phyloP scores from a whole-genome alignment of 805 yeast genomes.

The Brettanomyces naardenensis region DNA sequence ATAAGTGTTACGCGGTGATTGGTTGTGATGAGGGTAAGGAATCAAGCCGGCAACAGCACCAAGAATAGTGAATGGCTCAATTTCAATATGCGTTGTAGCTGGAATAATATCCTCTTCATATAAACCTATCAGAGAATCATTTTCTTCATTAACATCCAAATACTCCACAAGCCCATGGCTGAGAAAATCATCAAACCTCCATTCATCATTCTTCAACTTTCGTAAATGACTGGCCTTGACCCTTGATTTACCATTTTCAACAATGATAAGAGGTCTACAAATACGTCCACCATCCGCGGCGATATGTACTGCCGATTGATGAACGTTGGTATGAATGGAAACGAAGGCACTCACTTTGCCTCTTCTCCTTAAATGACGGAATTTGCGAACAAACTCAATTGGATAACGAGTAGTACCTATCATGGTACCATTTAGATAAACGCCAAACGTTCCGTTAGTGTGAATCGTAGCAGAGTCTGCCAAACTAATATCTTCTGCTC shows the following conservation, averaged over 20 bases:
- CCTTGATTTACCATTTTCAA: slow-evolving; percentile 59
- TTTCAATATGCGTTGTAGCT: slow-evolving; percentile 80
- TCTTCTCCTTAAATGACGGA: slow-evolving; percentile 73
- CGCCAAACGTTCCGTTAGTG: slow-evolving; percentile 69
- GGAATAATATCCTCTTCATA: slow-evolving; percentile 60
- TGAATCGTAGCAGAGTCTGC: slow-evolving; percentile 82
- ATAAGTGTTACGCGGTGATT: slow-evolving; percentile 86
- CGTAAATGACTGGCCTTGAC: slow-evolving; percentile 67
- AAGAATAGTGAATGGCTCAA: slow-evolving; percentile 87
- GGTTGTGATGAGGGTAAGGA: slow-evolving; percentile 91
- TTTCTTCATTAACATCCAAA: slow-evolving; percentile 94
- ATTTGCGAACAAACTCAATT: slow-evolving; percentile 66
- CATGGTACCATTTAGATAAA: slow-evolving; percentile 89
- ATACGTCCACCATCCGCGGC: slow-evolving; percentile 99
- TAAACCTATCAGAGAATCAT: slow-evolving; percentile 86
- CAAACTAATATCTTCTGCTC: slow-evolving; percentile 79
- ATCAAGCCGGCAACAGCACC: slow-evolving; percentile 92
- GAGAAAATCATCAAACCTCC: slow-evolving; percentile 90
- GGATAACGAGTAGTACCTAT: slow-evolving; percentile 88
- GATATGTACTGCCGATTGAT: slow-evolving; percentile 89
- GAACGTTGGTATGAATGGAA: slow-evolving; percentile 82
- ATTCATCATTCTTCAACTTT: slow-evolving; percentile 53
- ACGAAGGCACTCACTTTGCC: slow-evolving; percentile 87
- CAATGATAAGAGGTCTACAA: slow-evolving; percentile 92
- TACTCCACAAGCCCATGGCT: slow-evolving; percentile 86